phyloP scores from a whole-genome alignment of 1,284 basidiomycete genomes.

The Trichosporon asahii region DNA sequence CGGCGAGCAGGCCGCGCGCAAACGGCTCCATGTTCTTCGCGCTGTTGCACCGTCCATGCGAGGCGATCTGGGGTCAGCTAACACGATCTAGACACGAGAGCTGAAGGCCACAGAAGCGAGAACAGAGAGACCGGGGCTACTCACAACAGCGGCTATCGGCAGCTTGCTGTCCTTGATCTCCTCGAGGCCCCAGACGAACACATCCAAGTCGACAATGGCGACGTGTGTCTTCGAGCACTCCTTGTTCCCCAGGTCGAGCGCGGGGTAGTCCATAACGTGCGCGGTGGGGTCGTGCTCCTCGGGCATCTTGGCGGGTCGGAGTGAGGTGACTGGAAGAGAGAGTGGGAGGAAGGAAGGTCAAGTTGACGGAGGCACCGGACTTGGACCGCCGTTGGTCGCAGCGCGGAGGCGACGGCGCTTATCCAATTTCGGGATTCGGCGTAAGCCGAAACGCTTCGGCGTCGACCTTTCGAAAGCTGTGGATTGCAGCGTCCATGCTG shows the following conservation, averaged over 20 bases:
- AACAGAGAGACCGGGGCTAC: constrained; percentile 15
- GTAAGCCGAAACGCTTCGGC: background rate
- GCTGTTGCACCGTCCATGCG: constrained; percentile 43
- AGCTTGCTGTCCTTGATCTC: constrained; percentile 34
- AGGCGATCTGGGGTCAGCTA: constrained; percentile 36
- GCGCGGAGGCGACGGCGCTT: background rate
- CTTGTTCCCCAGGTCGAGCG: constrained; percentile 31
- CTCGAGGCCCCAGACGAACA: constrained; percentile 44
- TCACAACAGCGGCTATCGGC: constrained; percentile 40
- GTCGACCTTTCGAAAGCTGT: background rate
- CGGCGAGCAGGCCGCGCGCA: constrained; percentile 40
- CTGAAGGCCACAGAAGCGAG: background rate
- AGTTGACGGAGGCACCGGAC: background rate
- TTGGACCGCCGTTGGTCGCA: background rate
- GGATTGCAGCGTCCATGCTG: no score
- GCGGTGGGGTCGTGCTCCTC: constrained; percentile 15
- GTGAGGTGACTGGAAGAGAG: background rate
- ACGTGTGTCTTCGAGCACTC: constrained; percentile 16
- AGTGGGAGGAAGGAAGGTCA: background rate
- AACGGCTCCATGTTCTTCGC: constrained; percentile 41
- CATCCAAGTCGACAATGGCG: constrained; percentile 37
- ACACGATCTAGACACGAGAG: no score
- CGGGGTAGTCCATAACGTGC: constrained; percentile 36
- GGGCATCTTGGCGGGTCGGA: background rate
- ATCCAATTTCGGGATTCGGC: constrained; percentile 1